Conservation (phyloP, 768 basidiomycete species). For the Candolleomyces eurysporus region DNA sequence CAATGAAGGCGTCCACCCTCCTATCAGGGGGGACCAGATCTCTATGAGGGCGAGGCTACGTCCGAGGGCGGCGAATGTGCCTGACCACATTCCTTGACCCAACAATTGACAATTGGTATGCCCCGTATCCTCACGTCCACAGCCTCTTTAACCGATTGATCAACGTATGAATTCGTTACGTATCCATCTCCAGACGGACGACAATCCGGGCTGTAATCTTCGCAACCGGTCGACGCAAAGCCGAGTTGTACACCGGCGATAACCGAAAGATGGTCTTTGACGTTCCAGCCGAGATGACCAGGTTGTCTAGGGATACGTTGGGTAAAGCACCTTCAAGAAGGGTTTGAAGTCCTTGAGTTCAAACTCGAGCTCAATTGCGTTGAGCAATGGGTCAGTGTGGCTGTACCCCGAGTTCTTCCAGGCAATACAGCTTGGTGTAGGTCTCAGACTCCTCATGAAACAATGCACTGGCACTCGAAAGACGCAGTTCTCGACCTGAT, state of each 20-base stretch:
- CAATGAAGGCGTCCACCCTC: constrained; percentile 61
- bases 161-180: not conserved
- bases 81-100: constrained; percentile 51
- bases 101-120: constrained; percentile 51
- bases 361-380: too few species aligned
- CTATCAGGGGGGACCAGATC: constrained; percentile 52
- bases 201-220: constrained; percentile 64
- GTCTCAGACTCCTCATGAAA: too few species aligned
- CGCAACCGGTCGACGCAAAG: constrained; percentile 42
- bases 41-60: constrained; percentile 67
- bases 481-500: too few species aligned
- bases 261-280: constrained; percentile 22
- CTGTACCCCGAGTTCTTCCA: too few species aligned
- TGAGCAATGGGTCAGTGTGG: too few species aligned
- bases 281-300: constrained; percentile 47
- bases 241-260: constrained; percentile 40
- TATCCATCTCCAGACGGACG: constrained; percentile 42
- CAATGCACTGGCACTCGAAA: too few species aligned
- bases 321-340: too few species aligned
- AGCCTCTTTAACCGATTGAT: not conserved
- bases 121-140: not conserved
- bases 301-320: constrained; percentile 42
- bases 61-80: constrained; percentile 39
- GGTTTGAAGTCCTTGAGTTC: too few species aligned
- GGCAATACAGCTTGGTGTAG: too few species aligned